phyloP scores from a whole-genome alignment of 1,284 basidiomycete species.

The Microbotryum intermedium region DNA sequence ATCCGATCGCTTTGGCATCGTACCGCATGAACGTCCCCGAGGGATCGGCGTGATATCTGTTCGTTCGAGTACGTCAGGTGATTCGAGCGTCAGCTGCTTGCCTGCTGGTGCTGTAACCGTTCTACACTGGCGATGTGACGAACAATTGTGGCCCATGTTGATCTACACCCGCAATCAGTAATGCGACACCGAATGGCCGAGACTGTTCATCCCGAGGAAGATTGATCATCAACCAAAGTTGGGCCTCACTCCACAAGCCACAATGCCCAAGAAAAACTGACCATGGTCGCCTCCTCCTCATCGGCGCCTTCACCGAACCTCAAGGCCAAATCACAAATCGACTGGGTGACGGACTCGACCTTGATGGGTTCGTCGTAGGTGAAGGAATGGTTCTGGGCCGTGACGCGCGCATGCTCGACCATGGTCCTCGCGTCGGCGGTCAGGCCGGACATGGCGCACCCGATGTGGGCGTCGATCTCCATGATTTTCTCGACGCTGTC shows the following conservation, averaged over 20 bases:
- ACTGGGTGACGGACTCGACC: constrained; percentile 94
- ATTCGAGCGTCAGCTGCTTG: no score
- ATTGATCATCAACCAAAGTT: not conserved
- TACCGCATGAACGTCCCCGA: constrained; percentile 98
- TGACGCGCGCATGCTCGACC: constrained; percentile 99
- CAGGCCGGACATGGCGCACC: constrained; percentile 96
- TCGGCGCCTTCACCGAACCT: constrained; percentile 94
- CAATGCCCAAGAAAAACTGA: constrained; percentile 37
- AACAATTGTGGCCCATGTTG: constrained; percentile 93
- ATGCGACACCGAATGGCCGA: constrained; percentile 93
- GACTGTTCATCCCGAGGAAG: constrained; percentile 47
- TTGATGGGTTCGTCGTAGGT: constrained; percentile 96
- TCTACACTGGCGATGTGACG: constrained; percentile 35
- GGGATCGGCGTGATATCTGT: constrained; percentile 92
- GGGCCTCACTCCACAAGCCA: no score
- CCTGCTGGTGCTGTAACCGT: not conserved
- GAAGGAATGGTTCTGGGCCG: constrained; percentile 80
- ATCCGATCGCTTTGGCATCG: constrained; percentile 97
- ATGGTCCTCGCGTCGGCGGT: constrained; percentile 98
- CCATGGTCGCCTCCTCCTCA: constrained; percentile 89
- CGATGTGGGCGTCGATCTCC: constrained; percentile 95
- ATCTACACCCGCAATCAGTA: constrained; percentile 93
- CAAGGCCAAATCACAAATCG: constrained; percentile 93
- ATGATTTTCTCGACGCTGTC: constrained; percentile 99
- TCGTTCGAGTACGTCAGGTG: constrained; percentile 16